phyloP scores from a whole-genome alignment of 2,329 filamentous ascomycete genomes.

The Arthroderma uncinatum region DNA sequence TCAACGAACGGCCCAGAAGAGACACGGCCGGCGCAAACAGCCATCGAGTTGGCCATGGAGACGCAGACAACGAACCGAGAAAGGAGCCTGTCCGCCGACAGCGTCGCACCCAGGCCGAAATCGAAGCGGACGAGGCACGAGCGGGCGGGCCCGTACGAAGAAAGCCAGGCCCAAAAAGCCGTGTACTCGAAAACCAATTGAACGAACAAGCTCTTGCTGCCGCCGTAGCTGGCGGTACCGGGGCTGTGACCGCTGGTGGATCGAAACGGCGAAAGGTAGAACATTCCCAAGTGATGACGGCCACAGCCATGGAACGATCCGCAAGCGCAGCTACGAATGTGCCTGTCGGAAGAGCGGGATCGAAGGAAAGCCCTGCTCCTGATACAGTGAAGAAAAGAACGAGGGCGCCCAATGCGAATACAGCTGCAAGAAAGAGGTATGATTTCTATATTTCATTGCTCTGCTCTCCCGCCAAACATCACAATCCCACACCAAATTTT shows the following conservation, averaged over 20 bases:
- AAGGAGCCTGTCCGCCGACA: constrained; percentile 73
- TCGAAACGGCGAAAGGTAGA: constrained; percentile 74
- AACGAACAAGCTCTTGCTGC: background rate
- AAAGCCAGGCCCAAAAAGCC: constrained; percentile 40
- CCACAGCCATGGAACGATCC: constrained; percentile 31
- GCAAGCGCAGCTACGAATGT: constrained; percentile 26
- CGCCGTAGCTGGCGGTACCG: constrained; percentile 6
- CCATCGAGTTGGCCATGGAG: constrained; percentile 43
- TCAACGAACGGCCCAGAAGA: constrained; percentile 62
- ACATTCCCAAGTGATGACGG: constrained; percentile 39
- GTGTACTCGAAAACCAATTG: constrained; percentile 15
- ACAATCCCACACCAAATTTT: background rate
- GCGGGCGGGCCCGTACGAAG: constrained; percentile 39
- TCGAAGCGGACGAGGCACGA: constrained; percentile 61
- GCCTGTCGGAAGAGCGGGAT: constrained; percentile 26
- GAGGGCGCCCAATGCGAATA: constrained; percentile 58
- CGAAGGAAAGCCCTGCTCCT: constrained; percentile 56
- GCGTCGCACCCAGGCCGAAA: constrained; percentile 62
- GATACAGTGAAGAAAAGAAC: constrained; percentile 60
- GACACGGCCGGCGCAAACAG: constrained; percentile 68
- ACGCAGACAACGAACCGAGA: constrained; percentile 66
- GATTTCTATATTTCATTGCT: constrained; percentile 15
- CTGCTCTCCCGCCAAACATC: background rate
- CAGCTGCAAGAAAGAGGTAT: constrained; percentile 62
- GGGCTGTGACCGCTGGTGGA: constrained; percentile 32